Evolutionary conservation across 2,329 filamentous ascomycete genomes (phyloP).

Genomic region (Diaporthe caulivora): DNA sequence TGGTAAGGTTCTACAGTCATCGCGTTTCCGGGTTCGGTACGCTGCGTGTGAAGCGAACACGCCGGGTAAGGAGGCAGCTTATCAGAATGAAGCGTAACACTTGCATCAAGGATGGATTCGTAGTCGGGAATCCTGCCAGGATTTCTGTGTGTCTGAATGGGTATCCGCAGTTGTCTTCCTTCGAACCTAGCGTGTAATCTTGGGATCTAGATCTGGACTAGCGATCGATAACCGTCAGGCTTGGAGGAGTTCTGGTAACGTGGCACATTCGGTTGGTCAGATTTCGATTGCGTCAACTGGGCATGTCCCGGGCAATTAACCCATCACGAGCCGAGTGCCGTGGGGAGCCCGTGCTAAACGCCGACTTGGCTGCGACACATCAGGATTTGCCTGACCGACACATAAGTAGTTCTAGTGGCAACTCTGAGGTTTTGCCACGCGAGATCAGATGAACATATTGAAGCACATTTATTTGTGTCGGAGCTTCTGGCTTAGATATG

Average conservation of each 20-base stretch:
- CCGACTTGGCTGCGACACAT: constrained; percentile 29
- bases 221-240: constrained; percentile 24
- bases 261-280: constrained; percentile 37
- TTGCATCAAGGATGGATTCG: constrained; percentile 7
- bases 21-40: background rate
- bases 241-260: constrained; percentile 32
- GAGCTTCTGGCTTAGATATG: background rate
- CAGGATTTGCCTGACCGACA: constrained; percentile 5
- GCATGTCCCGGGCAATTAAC: constrained; percentile 18
- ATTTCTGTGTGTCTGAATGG: constrained; percentile 13
- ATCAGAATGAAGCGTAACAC: background rate
- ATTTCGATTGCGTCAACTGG: constrained; percentile 37
- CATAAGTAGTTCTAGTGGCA: background rate
- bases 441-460: background rate
- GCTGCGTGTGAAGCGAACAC: background rate
- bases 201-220: constrained; percentile 34
- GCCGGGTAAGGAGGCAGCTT: background rate
- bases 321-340: constrained; percentile 36
- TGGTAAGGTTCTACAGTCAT: background rate
- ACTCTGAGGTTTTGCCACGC: background rate
- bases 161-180: constrained; percentile 11
- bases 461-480: background rate
- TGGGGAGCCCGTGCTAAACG: constrained; percentile 23
- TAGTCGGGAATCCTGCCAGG: constrained; percentile 12
- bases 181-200: constrained; percentile 24